Conservation (phyloP, 2,329 filamentous ascomycete species). For the Penicillium sp. region DNA sequence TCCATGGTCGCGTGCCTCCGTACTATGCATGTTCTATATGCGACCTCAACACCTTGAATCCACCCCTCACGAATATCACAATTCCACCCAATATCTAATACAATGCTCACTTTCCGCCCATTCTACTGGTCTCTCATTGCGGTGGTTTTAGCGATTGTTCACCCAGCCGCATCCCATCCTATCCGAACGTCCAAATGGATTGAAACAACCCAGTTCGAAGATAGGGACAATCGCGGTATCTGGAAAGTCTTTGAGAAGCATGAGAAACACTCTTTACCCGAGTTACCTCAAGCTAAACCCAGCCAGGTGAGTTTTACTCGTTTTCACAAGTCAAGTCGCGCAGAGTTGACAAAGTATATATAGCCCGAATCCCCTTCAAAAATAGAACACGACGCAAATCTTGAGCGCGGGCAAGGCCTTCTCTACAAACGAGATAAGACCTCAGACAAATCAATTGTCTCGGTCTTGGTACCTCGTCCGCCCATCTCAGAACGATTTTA, state of each 20-base stretch:
- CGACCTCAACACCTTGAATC: neutral
- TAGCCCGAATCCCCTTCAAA: neutral
- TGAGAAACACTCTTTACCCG: neutral
- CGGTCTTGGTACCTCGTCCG: constrained; percentile 12
- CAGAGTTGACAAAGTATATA: neutral
- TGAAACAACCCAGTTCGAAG: constrained; percentile 1
- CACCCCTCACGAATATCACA: no score
- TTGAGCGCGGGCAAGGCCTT: neutral
- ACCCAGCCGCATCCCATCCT: constrained; percentile 11
- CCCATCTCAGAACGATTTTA: neutral
- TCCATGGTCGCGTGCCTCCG: neutral
- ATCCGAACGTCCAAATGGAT: constrained; percentile 14
- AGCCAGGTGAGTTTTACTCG: constrained; percentile 4
- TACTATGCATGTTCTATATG: neutral
- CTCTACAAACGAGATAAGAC: constrained; percentile 3
- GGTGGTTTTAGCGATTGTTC: constrained; percentile 10
- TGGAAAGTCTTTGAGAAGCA: constrained; percentile 11
- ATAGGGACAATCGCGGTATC: neutral
- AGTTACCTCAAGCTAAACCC: constrained; percentile 2
- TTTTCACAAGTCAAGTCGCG: neutral
- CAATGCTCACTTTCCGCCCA: constrained; percentile 1
- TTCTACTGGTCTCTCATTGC: constrained; percentile 4
- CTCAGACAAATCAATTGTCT: constrained; percentile 8
- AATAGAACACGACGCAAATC: neutral
- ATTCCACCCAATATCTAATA: neutral